Evolutionary conservation across 208 protist genomes (phyloP).

Genomic region (Leishmania tropica): DNA sequence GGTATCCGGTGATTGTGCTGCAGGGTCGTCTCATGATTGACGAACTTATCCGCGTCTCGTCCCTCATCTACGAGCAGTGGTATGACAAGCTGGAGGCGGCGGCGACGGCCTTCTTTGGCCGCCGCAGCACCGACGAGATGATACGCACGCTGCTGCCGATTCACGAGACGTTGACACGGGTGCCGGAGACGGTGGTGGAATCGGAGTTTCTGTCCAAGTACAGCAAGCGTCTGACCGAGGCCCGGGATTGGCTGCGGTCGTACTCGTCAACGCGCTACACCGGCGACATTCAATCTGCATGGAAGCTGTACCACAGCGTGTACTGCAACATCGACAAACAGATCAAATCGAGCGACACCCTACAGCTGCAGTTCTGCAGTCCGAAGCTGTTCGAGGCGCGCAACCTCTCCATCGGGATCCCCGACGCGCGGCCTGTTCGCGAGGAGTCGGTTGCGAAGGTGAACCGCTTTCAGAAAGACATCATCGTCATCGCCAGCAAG

Average conservation of each 20-base stretch:
- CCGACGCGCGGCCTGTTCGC: conserved; percentile 84
- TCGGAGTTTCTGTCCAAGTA: conserved; percentile 91
- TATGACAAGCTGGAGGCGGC: conserved; percentile 96
- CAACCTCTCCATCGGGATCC: conserved; percentile 77
- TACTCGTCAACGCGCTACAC: conserved; percentile 59
- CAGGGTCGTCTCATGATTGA: conserved; percentile 95
- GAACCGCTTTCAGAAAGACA: conserved; percentile 82
- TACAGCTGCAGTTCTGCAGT: conserved; percentile 79
- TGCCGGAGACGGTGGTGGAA: conserved; percentile 94
- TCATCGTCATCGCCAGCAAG: conserved; percentile 98
- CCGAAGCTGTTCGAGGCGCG: conserved; percentile 83
- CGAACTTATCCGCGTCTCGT: conserved; percentile 98
- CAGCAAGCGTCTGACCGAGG: conserved; percentile 60
- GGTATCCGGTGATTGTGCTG: conserved; percentile 78
- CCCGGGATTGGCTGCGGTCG: conserved; percentile 69
- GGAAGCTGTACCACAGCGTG: conserved; percentile 85
- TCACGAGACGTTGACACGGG: conserved; percentile 94
- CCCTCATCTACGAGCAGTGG: conserved; percentile 96
- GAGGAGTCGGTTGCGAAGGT: conserved; percentile 92
- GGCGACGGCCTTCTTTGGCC: conserved; percentile 94
- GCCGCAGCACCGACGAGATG: conserved; percentile 87
- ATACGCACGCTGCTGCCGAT: conserved; percentile 90
- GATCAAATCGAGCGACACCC: conserved; percentile 53
- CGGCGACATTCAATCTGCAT: conserved; percentile 81
- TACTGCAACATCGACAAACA: conserved; percentile 82